Percentiles rank a stretch among this genome's conserved stretches.
Evolutionary conservation across 2,329 filamentous ascomycete genomes (phyloP).

Genomic region (Westerdykella sp.): DNA sequence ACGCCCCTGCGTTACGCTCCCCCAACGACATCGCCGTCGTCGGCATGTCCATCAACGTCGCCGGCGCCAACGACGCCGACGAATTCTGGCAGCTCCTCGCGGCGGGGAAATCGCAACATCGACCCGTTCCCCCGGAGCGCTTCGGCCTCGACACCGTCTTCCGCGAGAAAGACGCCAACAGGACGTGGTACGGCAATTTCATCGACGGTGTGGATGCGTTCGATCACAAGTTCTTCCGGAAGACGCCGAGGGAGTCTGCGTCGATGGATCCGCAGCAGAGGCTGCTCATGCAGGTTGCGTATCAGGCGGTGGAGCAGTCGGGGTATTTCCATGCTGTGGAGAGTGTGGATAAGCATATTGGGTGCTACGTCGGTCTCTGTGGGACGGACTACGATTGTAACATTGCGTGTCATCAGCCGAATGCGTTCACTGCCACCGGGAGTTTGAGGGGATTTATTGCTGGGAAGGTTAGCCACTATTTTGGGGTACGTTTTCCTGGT

Average conservation of each 20-base stretch:
- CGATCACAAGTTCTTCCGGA: constrained; percentile 7
- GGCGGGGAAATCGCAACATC: constrained; percentile 24
- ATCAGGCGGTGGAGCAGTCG: constrained; percentile 34
- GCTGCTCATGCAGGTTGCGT: constrained; percentile 1
- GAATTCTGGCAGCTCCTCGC: constrained; percentile 17
- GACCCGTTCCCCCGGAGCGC: background rate
- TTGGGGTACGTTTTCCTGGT: too few relatives aligned
- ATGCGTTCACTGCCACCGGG: too few relatives aligned
- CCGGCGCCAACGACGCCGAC: background rate
- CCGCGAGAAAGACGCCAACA: too few relatives aligned
- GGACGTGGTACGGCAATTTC: constrained; percentile 1
- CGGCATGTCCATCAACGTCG: constrained; percentile 1
- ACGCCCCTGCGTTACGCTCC: too few relatives aligned
- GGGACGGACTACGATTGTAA: too few relatives aligned
- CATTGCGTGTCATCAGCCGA: too few relatives aligned
- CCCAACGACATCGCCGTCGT: constrained; percentile 2
- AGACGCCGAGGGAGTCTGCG: constrained; percentile 1
- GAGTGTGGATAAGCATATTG: too few relatives aligned
- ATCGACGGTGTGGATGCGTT: constrained; percentile 1
- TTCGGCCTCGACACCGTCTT: too few relatives aligned
- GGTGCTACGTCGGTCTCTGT: too few relatives aligned
- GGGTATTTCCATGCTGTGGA: too few relatives aligned
- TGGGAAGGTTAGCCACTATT: constrained; percentile 14
- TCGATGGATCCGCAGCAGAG: constrained; percentile 9
- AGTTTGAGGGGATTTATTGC: too few relatives aligned